Percentiles rank a stretch among this genome's conserved stretches.
Evolutionary conservation across 768 basidiomycete species (phyloP).

Genomic region (Thelephora ganbajun): DNA sequence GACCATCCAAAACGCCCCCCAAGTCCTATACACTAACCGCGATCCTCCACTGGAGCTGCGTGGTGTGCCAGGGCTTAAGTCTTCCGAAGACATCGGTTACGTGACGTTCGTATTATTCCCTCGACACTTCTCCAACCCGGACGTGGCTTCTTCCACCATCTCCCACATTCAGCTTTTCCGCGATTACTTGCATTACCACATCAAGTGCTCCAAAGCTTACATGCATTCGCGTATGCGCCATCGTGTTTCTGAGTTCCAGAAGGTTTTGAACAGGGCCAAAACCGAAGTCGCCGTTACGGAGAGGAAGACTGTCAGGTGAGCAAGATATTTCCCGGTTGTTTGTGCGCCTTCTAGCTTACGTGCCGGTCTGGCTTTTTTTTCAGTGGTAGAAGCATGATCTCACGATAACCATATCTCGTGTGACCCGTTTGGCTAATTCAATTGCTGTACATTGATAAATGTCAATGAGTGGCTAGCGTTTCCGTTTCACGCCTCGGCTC

Average conservation of each 20-base stretch:
- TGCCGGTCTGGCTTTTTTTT: background rate
- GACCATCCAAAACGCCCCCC: slow-evolving; percentile 90
- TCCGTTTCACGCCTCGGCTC: too few relatives aligned
- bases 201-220: slow-evolving; percentile 97
- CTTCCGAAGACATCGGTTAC: slow-evolving; percentile 85
- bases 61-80: slow-evolving; percentile 66
- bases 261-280: slow-evolving; percentile 92
- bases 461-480: too few relatives aligned
- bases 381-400: background rate
- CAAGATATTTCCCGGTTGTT: slow-evolving; percentile 4
- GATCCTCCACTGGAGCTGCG: slow-evolving; percentile 96
- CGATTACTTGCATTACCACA: slow-evolving; percentile 98
- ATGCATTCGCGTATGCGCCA: slow-evolving; percentile 97
- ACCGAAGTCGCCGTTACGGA: slow-evolving; percentile 73
- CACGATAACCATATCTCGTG: background rate
- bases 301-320: slow-evolving; percentile 83
- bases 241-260: slow-evolving; percentile 90
- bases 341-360: background rate
- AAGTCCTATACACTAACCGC: slow-evolving; percentile 88
- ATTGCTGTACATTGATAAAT: too few relatives aligned
- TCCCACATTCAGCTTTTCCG: slow-evolving; percentile 95
- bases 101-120: slow-evolving; percentile 98
- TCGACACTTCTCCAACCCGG: slow-evolving; percentile 73
- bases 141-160: slow-evolving; percentile 63
- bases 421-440: too few relatives aligned